Evolutionary conservation across 202 grass and related monocot genomes (phyloP).

Genomic region (Setaria viridis): DNA sequence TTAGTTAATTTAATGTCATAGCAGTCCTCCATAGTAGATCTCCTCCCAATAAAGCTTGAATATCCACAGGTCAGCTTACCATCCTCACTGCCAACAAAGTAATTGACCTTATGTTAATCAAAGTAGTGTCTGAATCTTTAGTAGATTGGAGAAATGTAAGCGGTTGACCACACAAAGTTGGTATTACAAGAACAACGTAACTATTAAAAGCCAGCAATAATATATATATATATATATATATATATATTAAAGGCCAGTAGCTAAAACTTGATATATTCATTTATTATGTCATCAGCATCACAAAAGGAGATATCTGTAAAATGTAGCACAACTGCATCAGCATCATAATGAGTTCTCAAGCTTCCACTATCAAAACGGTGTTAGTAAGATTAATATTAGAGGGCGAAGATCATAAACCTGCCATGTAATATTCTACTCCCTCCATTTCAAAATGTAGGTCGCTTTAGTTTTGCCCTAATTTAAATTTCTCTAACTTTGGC

Average conservation of each 20-base stretch:
- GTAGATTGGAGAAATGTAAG: neutral
- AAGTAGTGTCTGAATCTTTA: conserved; percentile 18
- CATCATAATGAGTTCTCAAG: neutral
- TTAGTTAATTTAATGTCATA: conserved; percentile 73
- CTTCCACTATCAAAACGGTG: neutral
- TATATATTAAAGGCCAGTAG: neutral
- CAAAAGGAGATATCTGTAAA: neutral
- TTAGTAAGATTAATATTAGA: neutral
- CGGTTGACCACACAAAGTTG: neutral
- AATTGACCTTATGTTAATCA: conserved; percentile 24
- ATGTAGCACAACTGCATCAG: neutral
- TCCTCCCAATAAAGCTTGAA: conserved; percentile 71
- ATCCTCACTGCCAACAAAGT: conserved; percentile 67
- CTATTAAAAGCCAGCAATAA: neutral
- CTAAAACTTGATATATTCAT: neutral
- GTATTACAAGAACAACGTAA: neutral
- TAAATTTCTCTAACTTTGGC: no score
- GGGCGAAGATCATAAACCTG: neutral
- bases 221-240: no score
- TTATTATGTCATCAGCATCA: neutral
- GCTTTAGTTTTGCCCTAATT: no score
- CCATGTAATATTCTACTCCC: neutral
- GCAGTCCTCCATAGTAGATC: conserved; percentile 84
- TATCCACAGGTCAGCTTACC: conserved; percentile 74
- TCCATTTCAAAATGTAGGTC: no score